These are phyloP conservation scores for Pichia eremophila DNA, from an alignment of 805 yeast genomes.

Conservation along the genomic window DNA sequence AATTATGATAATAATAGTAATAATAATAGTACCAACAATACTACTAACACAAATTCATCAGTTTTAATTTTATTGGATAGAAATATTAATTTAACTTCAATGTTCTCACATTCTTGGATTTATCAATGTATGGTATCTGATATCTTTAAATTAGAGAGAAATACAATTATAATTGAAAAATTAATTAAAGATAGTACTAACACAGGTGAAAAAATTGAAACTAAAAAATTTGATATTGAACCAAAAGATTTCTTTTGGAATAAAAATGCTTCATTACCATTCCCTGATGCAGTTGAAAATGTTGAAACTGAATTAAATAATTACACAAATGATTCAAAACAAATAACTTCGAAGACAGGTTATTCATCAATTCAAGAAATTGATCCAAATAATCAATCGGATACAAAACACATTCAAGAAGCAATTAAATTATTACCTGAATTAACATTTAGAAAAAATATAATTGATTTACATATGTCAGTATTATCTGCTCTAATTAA, in stretches of 20 bases:
- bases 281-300: conserved; percentile 98
- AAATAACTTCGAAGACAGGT: conserved; percentile 66
- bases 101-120: conserved; percentile 97
- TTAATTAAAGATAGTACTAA: conserved; percentile 21
- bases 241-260: conserved; percentile 92
- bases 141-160: conserved; percentile 72
- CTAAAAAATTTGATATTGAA: conserved; percentile 74
- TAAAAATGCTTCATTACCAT: conserved; percentile 75
- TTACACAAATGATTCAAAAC: conserved; percentile 83
- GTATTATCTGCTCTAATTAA: conserved; percentile 76
- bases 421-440: conserved; percentile 92
- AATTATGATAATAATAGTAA: neutral
- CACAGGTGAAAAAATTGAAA: conserved; percentile 24
- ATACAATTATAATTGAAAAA: conserved; percentile 60
- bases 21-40: conserved; percentile 26
- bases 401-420: conserved; percentile 62
- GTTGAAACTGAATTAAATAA: conserved; percentile 75
- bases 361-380: conserved; percentile 69
- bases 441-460: conserved; percentile 74
- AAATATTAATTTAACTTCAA: conserved; percentile 80
- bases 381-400: conserved; percentile 46
- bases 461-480: conserved; percentile 95
- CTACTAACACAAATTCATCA: conserved; percentile 29
- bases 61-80: conserved; percentile 82
- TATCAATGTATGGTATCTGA: conserved; percentile 95